Evolutionary conservation across 805 yeast species (phyloP), one percentile per base, ranked within the genome.

Genomic region (Lipomyces orientalis): DNA sequence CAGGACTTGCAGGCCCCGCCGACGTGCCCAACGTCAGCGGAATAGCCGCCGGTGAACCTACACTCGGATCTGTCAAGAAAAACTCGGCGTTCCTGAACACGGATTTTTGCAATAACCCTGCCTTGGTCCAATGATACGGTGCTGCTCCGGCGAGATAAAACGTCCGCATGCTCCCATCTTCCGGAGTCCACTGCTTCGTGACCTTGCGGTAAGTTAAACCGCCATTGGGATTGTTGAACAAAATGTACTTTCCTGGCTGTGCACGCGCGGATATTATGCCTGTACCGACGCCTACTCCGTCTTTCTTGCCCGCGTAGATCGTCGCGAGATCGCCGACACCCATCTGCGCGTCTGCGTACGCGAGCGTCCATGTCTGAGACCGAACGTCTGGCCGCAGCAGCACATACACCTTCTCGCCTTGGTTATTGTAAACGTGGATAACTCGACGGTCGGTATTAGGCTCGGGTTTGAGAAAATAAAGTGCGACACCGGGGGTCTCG

Each of bases 191-290:
- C 35, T 63, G 65, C 59, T 64, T 58, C 37, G 71, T 49, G n/a
- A 68, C 71, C 52, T 68, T 68, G 57, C 71, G 71, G 37, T 68
- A 68, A 39, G 70, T 68, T 51, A 68, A 56, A 14, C 71, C 71
- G 9, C 67, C 71, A 25, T 62, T 57, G 25, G 71, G 65, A 43
- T 68, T 68, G 52, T 63, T 67, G 61, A 68, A 68, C 61, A 68
- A 29, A 7, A 68, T 51, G 37, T 68, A 68, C 55, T 68, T 68
- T 39, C 71, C 71, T 16, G 71, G 71, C 12, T 62, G 66, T 4
- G 71, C 71, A 16, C 71, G 64, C 37, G 71, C 61, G 4, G 71
- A 37, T 10, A 68, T 68, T 16, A 67, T 58, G 25, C 71, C 71
- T 16, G 70, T 59, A 34, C 71, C 71, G 8, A 35, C 66, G 19